phyloP scores from a whole-genome alignment of 129 eudicot species.

The Lactuca sativa region DNA sequence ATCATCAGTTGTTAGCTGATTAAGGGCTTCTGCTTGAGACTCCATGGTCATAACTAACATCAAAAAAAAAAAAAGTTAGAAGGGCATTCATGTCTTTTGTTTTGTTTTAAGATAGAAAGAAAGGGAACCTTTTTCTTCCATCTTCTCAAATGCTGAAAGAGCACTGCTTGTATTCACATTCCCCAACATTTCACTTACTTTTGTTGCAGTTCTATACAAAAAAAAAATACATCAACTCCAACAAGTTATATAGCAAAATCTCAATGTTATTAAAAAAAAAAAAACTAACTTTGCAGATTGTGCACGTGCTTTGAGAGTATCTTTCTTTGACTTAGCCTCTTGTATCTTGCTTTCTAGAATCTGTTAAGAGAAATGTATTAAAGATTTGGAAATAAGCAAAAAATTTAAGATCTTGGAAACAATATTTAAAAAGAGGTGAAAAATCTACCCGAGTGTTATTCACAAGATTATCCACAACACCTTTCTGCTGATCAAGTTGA shows the following conservation, averaged over 20 bases:
- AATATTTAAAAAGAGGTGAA: too few species aligned
- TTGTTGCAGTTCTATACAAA: constrained; percentile 68
- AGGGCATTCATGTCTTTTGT: background rate
- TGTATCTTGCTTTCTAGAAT: constrained; percentile 83
- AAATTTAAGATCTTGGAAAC: too few species aligned
- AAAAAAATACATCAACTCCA: too few species aligned
- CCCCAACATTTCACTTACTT: constrained; percentile 89
- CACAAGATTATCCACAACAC: constrained; percentile 88
- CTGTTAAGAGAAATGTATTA: constrained; percentile 8
- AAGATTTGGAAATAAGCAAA: constrained; percentile 26
- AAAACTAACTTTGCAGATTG: constrained; percentile 88
- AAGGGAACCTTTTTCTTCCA: constrained; percentile 67
- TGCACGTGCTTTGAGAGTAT: constrained; percentile 97
- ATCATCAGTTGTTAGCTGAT: constrained; percentile 73
- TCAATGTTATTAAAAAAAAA: background rate
- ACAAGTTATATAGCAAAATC: background rate
- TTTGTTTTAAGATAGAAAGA: background rate
- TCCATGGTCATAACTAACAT: constrained; percentile 75
- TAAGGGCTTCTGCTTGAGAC: constrained; percentile 33
- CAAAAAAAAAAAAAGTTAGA: constrained; percentile 7
- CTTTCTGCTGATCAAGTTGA: constrained; percentile 95
- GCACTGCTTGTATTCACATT: constrained; percentile 60
- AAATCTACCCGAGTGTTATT: constrained; percentile 70
- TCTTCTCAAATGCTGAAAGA: too few species aligned
- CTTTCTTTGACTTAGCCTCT: constrained; percentile 93